phyloP scores from a whole-genome alignment of 306 rosid genomes.

The Fragaria nilgerrensis region DNA sequence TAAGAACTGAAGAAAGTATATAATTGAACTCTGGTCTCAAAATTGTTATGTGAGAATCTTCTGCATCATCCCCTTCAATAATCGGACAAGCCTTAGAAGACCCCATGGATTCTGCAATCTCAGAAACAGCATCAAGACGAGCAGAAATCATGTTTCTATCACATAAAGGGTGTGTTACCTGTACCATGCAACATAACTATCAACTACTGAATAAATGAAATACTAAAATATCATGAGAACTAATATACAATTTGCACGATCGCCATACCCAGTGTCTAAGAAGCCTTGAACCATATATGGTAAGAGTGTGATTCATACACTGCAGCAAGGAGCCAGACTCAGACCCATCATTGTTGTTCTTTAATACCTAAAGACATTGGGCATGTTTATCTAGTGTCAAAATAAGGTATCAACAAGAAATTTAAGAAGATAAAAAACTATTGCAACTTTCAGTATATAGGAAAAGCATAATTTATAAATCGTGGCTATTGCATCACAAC shows the following conservation, averaged over 20 bases:
- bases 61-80: conserved; percentile 30
- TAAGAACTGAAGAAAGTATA: conserved; percentile 71
- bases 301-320: conserved; percentile 77
- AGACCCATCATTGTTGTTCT: conserved; percentile 81
- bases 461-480: background rate
- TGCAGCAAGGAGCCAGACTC: conserved; percentile 86
- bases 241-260: conserved; percentile 14
- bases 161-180: conserved; percentile 87
- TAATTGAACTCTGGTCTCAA: conserved; percentile 47
- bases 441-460: conserved; percentile 9
- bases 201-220: conserved; percentile 20
- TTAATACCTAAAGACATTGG: conserved; percentile 55
- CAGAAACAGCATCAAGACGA: conserved; percentile 87
- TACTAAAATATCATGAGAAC: conserved; percentile 18
- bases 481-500: background rate
- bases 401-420: conserved; percentile 15
- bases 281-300: conserved; percentile 89
- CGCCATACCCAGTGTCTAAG: conserved; percentile 81
- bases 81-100: conserved; percentile 49
- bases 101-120: conserved; percentile 82
- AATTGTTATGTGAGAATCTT: conserved; percentile 39
- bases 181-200: conserved; percentile 41
- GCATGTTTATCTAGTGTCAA: conserved; percentile 18
- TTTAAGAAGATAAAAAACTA: conserved; percentile 7
- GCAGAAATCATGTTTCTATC: conserved; percentile 73